Conservation (phyloP, 1,139 yeast species). For the Suhomyces maxii region DNA sequence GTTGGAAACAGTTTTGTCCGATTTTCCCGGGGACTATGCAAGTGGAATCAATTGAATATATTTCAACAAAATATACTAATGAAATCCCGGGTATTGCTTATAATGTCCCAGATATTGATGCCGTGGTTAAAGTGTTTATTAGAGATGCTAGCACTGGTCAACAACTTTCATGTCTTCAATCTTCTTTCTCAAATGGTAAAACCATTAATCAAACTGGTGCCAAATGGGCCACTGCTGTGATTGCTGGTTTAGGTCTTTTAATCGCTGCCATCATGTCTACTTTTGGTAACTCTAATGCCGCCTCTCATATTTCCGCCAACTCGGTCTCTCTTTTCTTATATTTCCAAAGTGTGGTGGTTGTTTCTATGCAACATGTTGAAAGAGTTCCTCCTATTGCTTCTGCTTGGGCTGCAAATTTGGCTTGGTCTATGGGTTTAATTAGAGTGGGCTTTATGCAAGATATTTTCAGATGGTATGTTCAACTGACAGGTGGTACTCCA, state of each 20-base stretch:
- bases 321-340: constrained; percentile 72
- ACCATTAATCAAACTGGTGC: constrained; percentile 75
- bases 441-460: constrained; percentile 68
- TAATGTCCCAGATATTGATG: constrained; percentile 77
- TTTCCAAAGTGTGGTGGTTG: constrained; percentile 75
- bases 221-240: constrained; percentile 80
- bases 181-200: constrained; percentile 68
- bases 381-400: constrained; percentile 77
- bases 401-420: constrained; percentile 78
- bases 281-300: constrained; percentile 77
- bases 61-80: constrained; percentile 44
- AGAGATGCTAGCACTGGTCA: constrained; percentile 38
- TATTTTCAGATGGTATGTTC: constrained; percentile 78
- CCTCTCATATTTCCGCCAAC: constrained; percentile 74
- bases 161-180: constrained; percentile 66
- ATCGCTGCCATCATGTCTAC: constrained; percentile 68
- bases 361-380: constrained; percentile 71
- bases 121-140: constrained; percentile 58
- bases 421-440: constrained; percentile 85
- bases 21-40: constrained; percentile 69
- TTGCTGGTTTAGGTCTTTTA: constrained; percentile 75
- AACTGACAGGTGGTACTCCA: constrained; percentile 77
- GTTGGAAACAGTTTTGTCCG: constrained; percentile 83
- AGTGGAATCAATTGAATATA: constrained; percentile 63
- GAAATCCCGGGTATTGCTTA: constrained; percentile 72